Conservation (phyloP, 1,139 yeast genomes). For the Blastobotrys raffinosifermentans region DNA sequence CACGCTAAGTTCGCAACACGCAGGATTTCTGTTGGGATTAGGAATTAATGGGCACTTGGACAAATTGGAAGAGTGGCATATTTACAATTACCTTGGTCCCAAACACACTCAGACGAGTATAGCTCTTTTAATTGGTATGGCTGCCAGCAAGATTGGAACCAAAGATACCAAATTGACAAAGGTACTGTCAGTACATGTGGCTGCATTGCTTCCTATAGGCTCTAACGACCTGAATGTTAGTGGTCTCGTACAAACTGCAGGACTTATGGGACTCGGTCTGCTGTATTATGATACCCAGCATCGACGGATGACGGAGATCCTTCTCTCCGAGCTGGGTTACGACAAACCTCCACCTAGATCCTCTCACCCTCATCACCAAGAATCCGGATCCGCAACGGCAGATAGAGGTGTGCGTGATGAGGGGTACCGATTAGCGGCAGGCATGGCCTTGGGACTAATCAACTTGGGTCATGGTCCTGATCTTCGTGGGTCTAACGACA, state of each 20-base stretch:
- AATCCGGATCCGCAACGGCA: background rate
- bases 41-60: slow-evolving; percentile 89
- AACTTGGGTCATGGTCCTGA: slow-evolving; percentile 74
- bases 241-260: slow-evolving; percentile 82
- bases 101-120: slow-evolving; percentile 81
- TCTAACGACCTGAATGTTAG: slow-evolving; percentile 87
- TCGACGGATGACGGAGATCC: slow-evolving; percentile 78
- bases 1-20: slow-evolving; percentile 72
- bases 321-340: slow-evolving; percentile 36
- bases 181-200: slow-evolving; percentile 88
- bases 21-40: slow-evolving; percentile 87
- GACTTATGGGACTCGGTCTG: slow-evolving; percentile 83
- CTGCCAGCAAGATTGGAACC: slow-evolving; percentile 79
- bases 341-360: slow-evolving; percentile 10
- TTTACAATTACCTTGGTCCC: slow-evolving; percentile 87
- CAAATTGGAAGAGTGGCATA: slow-evolving; percentile 90
- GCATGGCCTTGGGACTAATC: slow-evolving; percentile 81
- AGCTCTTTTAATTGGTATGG: slow-evolving; percentile 84
- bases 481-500: slow-evolving; percentile 57
- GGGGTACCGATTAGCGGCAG: slow-evolving; percentile 83
- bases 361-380: slow-evolving; percentile 2
- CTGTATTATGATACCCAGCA: slow-evolving; percentile 74
- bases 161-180: slow-evolving; percentile 86
- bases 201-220: slow-evolving; percentile 84
- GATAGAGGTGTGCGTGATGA: slow-evolving; percentile 41